Percentiles rank a stretch among this genome's conserved stretches.
These are phyloP conservation scores for Coemansia sp. DNA, from an alignment of 192 early-diverging fungal genomes.

Conservation along the genomic window DNA sequence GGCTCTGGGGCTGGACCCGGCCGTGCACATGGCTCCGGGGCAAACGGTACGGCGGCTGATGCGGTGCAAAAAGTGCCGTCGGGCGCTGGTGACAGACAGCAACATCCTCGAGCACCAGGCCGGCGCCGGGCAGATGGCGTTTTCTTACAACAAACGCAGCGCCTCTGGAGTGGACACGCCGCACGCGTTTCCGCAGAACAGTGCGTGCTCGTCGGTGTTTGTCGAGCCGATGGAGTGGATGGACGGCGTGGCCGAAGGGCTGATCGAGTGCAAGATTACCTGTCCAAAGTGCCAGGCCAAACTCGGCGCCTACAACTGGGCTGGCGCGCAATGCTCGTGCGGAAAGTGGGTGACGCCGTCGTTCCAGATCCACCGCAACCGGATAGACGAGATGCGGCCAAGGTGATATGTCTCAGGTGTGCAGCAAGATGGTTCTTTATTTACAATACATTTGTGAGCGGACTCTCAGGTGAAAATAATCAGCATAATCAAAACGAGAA, in stretches of 20 bases:
- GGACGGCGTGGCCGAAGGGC: constrained; percentile 53
- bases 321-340: constrained; percentile 71
- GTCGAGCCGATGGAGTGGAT: constrained; percentile 87
- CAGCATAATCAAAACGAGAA: constrained; percentile 44
- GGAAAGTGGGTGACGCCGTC: constrained; percentile 78
- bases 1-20: constrained; percentile 55
- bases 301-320: constrained; percentile 78
- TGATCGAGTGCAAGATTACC: constrained; percentile 63
- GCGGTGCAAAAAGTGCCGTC: constrained; percentile 61
- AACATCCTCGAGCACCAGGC: constrained; percentile 66
- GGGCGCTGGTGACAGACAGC: constrained; percentile 56
- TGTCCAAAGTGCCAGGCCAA: constrained; percentile 80
- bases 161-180: constrained; percentile 39
- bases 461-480: constrained; percentile 50
- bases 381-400: constrained; percentile 60
- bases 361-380: constrained; percentile 71
- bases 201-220: constrained; percentile 71
- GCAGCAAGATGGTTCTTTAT: background rate
- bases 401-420: no score
- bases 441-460: no score
- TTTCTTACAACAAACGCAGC: constrained; percentile 71
- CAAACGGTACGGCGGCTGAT: constrained; percentile 13
- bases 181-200: constrained; percentile 47
- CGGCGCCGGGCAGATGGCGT: constrained; percentile 67
- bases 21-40: constrained; percentile 5